Conservation (phyloP, 2,329 filamentous ascomycete species). For the Fusarium pininemorale region DNA sequence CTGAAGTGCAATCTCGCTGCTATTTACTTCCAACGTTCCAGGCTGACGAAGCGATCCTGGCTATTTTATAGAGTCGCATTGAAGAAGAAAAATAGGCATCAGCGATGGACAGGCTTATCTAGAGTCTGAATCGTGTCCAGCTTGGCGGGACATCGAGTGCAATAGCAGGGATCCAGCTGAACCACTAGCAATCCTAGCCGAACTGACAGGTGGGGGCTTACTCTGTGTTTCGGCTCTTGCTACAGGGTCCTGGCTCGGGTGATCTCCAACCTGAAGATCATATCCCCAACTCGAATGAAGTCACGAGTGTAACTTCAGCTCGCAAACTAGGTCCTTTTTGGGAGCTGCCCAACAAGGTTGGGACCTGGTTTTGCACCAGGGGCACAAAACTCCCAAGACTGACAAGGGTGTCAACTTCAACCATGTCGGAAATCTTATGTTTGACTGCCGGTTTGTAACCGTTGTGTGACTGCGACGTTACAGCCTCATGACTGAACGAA, state of each 20-base stretch:
- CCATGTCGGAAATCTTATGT: constrained; percentile 13
- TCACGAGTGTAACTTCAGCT: constrained; percentile 10
- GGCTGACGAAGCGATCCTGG: background rate
- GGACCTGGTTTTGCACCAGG: background rate
- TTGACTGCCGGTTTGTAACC: constrained; percentile 10
- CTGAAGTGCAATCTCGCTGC: background rate
- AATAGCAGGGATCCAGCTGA: constrained; percentile 23
- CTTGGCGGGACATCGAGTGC: constrained; percentile 3
- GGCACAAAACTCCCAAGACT: background rate
- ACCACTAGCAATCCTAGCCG: constrained; percentile 34
- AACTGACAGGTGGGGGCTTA: constrained; percentile 34
- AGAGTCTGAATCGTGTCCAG: constrained; percentile 7
- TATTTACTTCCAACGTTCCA: background rate
- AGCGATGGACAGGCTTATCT: constrained; percentile 3
- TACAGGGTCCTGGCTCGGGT: constrained; percentile 10
- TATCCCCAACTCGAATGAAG: constrained; percentile 5
- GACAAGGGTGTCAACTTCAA: constrained; percentile 1
- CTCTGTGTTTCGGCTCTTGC: constrained; percentile 20
- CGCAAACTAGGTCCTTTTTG: constrained; percentile 24
- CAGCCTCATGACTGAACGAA: background rate
- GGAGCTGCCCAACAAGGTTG: background rate
- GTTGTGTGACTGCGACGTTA: background rate
- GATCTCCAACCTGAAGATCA: constrained; percentile 22
- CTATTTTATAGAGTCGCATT: constrained; percentile 4
- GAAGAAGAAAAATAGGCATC: background rate